A percentile compares a stretch with the other conserved stretches of the same genome.
Conservation (phyloP, 192 early-diverging fungal species). For the Phycomyces blakesleeanus region DNA sequence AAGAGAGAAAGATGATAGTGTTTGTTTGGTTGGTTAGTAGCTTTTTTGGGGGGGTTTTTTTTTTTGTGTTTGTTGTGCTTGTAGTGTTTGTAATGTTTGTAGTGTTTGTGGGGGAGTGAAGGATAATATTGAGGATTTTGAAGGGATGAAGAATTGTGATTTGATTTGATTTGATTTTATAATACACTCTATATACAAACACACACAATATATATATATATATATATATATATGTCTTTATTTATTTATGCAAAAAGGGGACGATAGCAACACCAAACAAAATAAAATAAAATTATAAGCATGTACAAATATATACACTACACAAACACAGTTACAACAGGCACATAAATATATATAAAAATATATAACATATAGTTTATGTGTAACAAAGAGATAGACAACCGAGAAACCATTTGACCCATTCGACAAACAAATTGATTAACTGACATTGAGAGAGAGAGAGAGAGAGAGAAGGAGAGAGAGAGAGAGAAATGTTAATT, state of each 20-base stretch:
- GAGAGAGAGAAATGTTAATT: conserved; percentile 24
- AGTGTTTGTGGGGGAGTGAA: too few species aligned
- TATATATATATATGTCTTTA: too few species aligned
- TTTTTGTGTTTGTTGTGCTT: background rate
- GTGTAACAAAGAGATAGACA: background rate
- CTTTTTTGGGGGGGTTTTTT: too few species aligned
- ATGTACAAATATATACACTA: background rate
- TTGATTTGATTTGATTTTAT: too few species aligned
- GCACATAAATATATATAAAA: too few species aligned
- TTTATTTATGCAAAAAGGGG: background rate
- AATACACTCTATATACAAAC: too few species aligned
- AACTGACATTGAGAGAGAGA: background rate
- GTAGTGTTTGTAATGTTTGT: too few species aligned
- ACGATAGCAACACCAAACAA: background rate
- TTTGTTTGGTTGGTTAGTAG: background rate
- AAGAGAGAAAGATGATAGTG: conserved; percentile 2
- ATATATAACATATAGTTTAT: background rate
- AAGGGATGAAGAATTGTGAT: too few species aligned
- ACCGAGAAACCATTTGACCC: background rate
- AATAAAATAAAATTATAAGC: background rate
- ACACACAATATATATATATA: too few species aligned
- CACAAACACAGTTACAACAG: background rate
- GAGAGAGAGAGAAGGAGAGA: background rate
- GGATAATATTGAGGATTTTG: too few species aligned
- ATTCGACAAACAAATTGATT: background rate